Base-by-base conservation (phyloP, 1,139 yeast genomes). In the Hyphopichia fennica region DNA sequence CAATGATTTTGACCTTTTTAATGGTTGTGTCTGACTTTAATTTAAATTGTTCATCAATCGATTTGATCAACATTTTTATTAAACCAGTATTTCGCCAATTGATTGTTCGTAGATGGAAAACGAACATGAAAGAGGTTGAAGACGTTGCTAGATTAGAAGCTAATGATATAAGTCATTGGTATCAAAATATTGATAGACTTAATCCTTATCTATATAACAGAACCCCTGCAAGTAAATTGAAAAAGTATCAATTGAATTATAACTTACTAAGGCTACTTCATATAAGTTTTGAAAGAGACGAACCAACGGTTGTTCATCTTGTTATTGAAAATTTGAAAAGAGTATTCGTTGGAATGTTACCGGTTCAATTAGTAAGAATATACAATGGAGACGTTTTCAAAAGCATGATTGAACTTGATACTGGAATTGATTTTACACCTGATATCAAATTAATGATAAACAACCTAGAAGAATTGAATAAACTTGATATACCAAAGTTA, bases 11-110 rank as follows among this genome's bases (percentile, higher is more conserved):
- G 6, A 22, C 14, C 9, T 37, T 37, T 14, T 11, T 37, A 16
- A 17, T 37, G 22, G 16, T 17, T 11, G n/a, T 32, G 3, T 16
- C 36, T 4, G 40, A 38, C 23, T 32, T 38, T 16, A 38, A 38
- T 32, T 10, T 32, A 11, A 27, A 25, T 18, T 15, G 25, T 8
- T 15, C 18, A 8, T 16, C 20, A 11, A 16, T 9, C 4, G 17
- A 18, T 16, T 14, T 35, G 3, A 2, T 17, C 2, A 14, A 23
- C 7, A 15, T 4, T 19, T 35, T 35, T 15, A 15, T 35, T n/a
- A 15, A 20, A 14, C 32, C 38, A 8, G 37, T 25, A 4, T 35
- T 35, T 14, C 14, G 31, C 4, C 15, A 31, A 18, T 31, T 29
- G 17, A n/a, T 29, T 7, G 11, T 29, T 8, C 5, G 13, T 7